phyloP scores from a whole-genome alignment of 331 rosid genomes.

The Malus hybrid region DNA sequence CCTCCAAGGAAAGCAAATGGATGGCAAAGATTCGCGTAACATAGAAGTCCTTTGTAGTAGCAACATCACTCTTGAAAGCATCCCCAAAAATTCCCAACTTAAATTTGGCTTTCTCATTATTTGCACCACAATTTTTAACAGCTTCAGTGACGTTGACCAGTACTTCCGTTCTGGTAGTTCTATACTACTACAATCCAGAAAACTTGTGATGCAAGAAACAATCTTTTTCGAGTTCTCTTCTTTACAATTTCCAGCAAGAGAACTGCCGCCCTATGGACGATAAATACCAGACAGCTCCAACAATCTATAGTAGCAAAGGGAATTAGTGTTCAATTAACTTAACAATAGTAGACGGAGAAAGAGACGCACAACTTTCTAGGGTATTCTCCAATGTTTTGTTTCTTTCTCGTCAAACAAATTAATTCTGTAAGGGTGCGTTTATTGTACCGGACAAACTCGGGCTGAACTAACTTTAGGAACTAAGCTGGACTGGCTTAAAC shows the following conservation, averaged over 20 bases:
- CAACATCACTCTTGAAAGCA: conserved; percentile 62
- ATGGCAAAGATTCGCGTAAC: too few species aligned
- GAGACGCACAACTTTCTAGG: too few species aligned
- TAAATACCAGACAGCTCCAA: conserved; percentile 80
- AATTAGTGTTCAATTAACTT: too few species aligned
- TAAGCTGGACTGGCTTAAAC: too few species aligned
- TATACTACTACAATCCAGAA: conserved; percentile 53
- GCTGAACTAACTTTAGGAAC: too few species aligned
- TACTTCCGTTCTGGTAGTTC: conserved; percentile 32
- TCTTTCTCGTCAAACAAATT: too few species aligned
- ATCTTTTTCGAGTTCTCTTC: conserved; percentile 30
- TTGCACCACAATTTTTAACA: conserved; percentile 35
- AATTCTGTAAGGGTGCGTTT: too few species aligned
- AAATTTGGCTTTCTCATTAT: conserved; percentile 25
- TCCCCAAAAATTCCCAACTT: conserved; percentile 73
- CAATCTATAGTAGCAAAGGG: conserved; percentile 24
- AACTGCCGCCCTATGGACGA: conserved; percentile 41
- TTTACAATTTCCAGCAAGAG: conserved; percentile 52
- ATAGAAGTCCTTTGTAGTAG: conserved; percentile 30
- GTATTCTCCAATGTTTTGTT: too few species aligned
- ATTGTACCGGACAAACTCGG: too few species aligned
- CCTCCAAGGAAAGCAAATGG: neutral
- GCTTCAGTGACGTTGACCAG: conserved; percentile 57
- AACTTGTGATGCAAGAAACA: conserved; percentile 44
- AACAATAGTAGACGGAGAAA: too few species aligned